Percentiles rank a stretch among this genome's conserved stretches.
Conservation (phyloP, 441 rosid genomes). For the Populus hybrid region DNA sequence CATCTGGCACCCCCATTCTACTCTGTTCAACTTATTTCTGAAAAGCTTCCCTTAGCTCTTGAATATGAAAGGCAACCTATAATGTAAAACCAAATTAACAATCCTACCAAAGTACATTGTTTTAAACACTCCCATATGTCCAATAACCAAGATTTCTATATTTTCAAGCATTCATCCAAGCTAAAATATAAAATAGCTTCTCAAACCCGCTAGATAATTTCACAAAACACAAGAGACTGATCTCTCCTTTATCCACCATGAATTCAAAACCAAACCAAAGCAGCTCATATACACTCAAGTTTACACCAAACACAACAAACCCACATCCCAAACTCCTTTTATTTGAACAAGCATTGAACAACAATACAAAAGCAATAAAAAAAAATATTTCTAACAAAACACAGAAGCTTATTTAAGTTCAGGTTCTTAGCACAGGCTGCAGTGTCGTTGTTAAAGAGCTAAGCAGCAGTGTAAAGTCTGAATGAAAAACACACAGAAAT, state of each 20-base stretch:
- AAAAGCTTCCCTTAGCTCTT: background rate
- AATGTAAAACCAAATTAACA: background rate
- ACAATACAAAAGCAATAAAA: background rate
- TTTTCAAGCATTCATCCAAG: background rate
- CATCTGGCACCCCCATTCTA: constrained; percentile 52
- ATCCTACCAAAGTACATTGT: background rate
- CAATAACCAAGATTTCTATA: background rate
- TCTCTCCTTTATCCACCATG: background rate
- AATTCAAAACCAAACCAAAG: background rate
- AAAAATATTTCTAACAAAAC: background rate
- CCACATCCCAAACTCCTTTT: background rate
- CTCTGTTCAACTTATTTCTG: background rate
- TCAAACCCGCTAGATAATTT: background rate
- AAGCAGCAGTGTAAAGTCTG: background rate
- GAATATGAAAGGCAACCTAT: background rate
- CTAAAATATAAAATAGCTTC: background rate
- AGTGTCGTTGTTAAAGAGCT: background rate
- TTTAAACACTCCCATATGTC: background rate
- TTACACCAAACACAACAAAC: background rate
- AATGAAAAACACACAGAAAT: background rate
- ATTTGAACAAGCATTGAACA: background rate
- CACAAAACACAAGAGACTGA: background rate
- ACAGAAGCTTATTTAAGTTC: background rate
- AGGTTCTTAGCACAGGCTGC: no score
- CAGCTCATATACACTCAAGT: background rate